Conservation (phyloP, 2,329 filamentous ascomycete species). For the Grosmannia clavigera region DNA sequence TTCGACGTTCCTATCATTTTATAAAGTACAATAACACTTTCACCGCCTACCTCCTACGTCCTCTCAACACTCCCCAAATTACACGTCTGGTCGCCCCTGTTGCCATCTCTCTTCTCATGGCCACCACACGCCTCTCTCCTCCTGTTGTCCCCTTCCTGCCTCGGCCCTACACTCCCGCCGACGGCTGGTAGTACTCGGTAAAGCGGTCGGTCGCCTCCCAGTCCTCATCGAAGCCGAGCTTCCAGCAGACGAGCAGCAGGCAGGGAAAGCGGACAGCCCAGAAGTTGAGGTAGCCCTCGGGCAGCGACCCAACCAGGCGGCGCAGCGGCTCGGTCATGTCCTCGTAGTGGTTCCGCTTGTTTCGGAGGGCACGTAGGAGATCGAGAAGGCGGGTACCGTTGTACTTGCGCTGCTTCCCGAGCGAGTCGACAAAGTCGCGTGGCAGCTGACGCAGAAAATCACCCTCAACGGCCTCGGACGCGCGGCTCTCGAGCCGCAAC, state of each 20-base stretch:
- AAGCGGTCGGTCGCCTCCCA: slow-evolving; percentile 56
- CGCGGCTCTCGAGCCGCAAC: slow-evolving; percentile 41
- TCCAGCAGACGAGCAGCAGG: slow-evolving; percentile 67
- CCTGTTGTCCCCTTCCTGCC: too few species aligned
- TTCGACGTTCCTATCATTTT: too few species aligned
- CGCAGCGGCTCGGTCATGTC: slow-evolving; percentile 79
- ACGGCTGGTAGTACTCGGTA: slow-evolving; percentile 54
- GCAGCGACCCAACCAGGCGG: slow-evolving; percentile 54
- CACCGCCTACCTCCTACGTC: too few species aligned
- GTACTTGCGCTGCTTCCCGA: slow-evolving; percentile 93
- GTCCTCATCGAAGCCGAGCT: slow-evolving; percentile 54
- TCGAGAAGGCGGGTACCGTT: slow-evolving; percentile 74
- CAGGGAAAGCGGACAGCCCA: slow-evolving; percentile 73
- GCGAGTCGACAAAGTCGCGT: slow-evolving; percentile 70
- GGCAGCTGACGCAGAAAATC: slow-evolving; percentile 74
- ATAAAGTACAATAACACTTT: too few species aligned
- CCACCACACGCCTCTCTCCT: too few species aligned
- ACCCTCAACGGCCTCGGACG: slow-evolving; percentile 41
- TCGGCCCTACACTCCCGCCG: slow-evolving; percentile 11
- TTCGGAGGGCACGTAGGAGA: slow-evolving; percentile 74
- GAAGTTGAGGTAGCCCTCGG: slow-evolving; percentile 71
- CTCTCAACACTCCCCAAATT: too few species aligned
- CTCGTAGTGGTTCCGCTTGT: slow-evolving; percentile 97
- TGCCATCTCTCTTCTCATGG: too few species aligned
- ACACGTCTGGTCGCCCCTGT: too few species aligned